phyloP scores from a whole-genome alignment of 768 basidiomycete genomes.

The Tylopilus subfusipes region DNA sequence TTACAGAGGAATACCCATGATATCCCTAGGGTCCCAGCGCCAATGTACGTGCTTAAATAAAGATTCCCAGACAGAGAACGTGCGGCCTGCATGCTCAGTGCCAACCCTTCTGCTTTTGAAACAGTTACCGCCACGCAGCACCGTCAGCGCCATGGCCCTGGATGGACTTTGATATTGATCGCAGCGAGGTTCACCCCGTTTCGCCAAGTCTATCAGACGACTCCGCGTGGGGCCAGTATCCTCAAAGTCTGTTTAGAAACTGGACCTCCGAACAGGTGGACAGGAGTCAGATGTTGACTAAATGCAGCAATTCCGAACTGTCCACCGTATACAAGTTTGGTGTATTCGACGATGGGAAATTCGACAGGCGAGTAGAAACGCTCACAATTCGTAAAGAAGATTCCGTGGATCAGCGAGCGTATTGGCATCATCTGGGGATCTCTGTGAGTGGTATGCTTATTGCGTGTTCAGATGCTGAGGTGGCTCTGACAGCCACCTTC shows the following conservation, averaged over 20 bases:
- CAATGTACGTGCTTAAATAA: slow-evolving; percentile 17
- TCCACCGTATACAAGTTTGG: slow-evolving; percentile 22
- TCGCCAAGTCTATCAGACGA: background rate
- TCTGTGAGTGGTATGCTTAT: slow-evolving; percentile 20
- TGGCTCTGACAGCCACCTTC: slow-evolving; percentile 19
- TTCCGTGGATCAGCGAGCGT: slow-evolving; percentile 9
- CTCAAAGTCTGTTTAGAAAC: slow-evolving; percentile 49
- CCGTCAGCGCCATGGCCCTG: slow-evolving; percentile 42
- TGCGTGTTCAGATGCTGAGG: background rate
- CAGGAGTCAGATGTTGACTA: slow-evolving; percentile 33
- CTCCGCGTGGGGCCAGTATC: slow-evolving; percentile 39
- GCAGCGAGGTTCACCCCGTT: background rate
- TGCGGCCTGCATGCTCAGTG: background rate
- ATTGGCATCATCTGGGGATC: slow-evolving; percentile 28
- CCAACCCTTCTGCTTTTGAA: background rate
- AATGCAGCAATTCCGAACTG: slow-evolving; percentile 9
- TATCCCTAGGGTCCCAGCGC: slow-evolving; percentile 16
- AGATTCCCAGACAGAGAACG: background rate
- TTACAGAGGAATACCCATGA: background rate
- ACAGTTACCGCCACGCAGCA: slow-evolving; percentile 33
- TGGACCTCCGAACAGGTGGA: slow-evolving; percentile 47
- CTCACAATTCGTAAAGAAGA: slow-evolving; percentile 17
- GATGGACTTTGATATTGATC: slow-evolving; percentile 28
- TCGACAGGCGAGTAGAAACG: slow-evolving; percentile 11
- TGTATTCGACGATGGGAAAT: slow-evolving; percentile 16